Percentiles rank a stretch among this genome's conserved stretches.
phyloP scores from a whole-genome alignment of 495 filamentous ascomycete genomes.

The Podospora australis region DNA sequence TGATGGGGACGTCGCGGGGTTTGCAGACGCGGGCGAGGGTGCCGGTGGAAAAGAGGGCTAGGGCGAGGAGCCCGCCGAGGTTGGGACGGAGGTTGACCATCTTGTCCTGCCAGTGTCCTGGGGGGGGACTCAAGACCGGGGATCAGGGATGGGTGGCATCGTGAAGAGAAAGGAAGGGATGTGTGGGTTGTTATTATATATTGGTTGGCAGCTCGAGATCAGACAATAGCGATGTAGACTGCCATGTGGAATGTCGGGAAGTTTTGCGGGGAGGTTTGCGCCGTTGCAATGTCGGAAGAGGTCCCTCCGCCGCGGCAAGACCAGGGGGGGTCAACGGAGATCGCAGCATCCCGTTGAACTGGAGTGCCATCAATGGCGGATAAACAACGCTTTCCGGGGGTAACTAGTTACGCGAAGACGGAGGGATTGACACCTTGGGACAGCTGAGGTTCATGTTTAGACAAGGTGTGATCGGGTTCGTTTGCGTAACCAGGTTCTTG shows the following conservation, averaged over 20 bases:
- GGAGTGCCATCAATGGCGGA: not conserved
- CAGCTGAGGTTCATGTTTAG: not conserved
- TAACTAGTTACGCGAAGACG: conserved; percentile 2
- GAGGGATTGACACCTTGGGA: not conserved
- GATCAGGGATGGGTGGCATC: not conserved
- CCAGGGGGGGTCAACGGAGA: not conserved
- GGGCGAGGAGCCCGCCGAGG: conserved; percentile 3
- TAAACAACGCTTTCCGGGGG: not conserved
- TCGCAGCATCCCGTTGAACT: not conserved
- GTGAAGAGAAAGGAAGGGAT: too few relatives aligned
- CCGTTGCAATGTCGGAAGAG: conserved; percentile 3
- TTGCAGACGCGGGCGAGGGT: not conserved
- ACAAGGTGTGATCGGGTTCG: not conserved
- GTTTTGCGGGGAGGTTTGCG: not conserved
- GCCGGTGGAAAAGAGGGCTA: not conserved
- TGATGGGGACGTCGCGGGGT: conserved; percentile 8
- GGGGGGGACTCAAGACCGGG: not conserved
- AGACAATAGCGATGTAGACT: not conserved
- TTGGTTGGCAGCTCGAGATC: not conserved
- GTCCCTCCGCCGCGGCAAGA: not conserved
- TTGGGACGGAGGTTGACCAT: conserved; percentile 3
- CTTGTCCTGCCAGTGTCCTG: not conserved
- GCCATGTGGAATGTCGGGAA: not conserved
- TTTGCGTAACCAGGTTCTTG: conserved; percentile 1
- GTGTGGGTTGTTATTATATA: not conserved